Evolutionary conservation across 352 stramenopile species (phyloP).

Genomic region (Phytophthora sansomeana): DNA sequence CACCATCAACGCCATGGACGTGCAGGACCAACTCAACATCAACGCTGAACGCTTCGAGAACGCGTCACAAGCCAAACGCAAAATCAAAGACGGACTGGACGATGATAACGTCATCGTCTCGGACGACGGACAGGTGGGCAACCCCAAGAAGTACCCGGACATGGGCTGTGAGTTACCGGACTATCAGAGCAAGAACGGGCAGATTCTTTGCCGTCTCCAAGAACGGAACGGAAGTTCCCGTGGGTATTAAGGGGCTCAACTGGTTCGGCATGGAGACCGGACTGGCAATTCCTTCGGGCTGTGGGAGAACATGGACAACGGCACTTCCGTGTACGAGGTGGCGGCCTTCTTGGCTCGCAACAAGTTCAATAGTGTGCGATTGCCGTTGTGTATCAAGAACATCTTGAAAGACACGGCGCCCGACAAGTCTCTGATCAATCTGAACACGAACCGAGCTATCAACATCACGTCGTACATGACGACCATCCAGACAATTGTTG

Average conservation of each 20-base stretch:
- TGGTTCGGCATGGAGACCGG: constrained; percentile 85
- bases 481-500: constrained; percentile 62
- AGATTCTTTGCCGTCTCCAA: constrained; percentile 52
- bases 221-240: constrained; percentile 62
- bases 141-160: constrained; percentile 63
- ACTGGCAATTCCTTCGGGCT: constrained; percentile 69
- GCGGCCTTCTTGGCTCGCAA: constrained; percentile 68
- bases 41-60: constrained; percentile 44
- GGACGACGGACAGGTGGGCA: constrained; percentile 62
- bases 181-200: constrained; percentile 70
- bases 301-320: constrained; percentile 77
- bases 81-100: constrained; percentile 53
- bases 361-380: constrained; percentile 78
- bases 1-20: constrained; percentile 52
- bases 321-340: constrained; percentile 72
- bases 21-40: constrained; percentile 32
- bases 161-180: constrained; percentile 64
- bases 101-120: constrained; percentile 46
- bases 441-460: constrained; percentile 74
- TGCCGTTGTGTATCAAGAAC: constrained; percentile 65
- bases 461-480: constrained; percentile 77
- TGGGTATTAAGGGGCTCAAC: constrained; percentile 74
- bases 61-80: constrained; percentile 27
- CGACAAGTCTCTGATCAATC: constrained; percentile 62
- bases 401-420: constrained; percentile 55